Evolutionary conservation across 1,284 basidiomycete species (phyloP), one percentile per base, ranked within the genome.

Genomic region (Fomitiporia mediterranea): DNA sequence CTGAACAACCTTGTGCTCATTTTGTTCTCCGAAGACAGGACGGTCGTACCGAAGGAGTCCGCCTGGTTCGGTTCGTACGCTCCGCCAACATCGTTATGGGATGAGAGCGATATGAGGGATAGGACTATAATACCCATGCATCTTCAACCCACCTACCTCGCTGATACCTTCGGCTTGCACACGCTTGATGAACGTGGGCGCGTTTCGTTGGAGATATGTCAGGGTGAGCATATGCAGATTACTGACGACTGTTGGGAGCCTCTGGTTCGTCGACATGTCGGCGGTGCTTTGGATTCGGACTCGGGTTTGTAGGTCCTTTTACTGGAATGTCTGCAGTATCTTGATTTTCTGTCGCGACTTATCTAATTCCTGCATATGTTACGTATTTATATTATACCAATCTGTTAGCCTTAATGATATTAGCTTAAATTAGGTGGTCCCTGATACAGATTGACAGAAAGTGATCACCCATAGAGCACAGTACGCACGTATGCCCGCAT

Each of bases 141-240:
- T 19, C 66, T 70, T 51, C 93, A 95, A 63, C 81, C 82, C 4
- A 72, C 97, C 38, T 99, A 97, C 70, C 68, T 66, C 1, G 80
- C 93, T 51, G 91, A 99, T 69, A 93, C 91, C 81, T 91, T 98
- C 61, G 96, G 96, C 1, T 72, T 99, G 40, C 77, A 80, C 21
- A 67, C 71, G 51, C 77, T 99, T 46, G 89, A 97, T 66, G 78
- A 90, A 65, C 71, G 75, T 4, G 87, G 85, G 2, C 76, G 70
- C 2, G 75, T 97, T n/a, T 64, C 76, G 11, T 72, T 91, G 28
- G 77, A 77, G 50, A 78, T 77, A 27, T 98, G 94, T 67, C 76
- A 84, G 27, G 91, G 91, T 6, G 77, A 80, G 64, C 94, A 97
- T 68, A 96, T 98, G 94, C 78, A 89, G 55, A 72, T 97, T 46